Percentiles rank a stretch among this genome's conserved stretches.
Evolutionary conservation across 1,284 basidiomycete species (phyloP).

Genomic region (Mixia osmundae): DNA sequence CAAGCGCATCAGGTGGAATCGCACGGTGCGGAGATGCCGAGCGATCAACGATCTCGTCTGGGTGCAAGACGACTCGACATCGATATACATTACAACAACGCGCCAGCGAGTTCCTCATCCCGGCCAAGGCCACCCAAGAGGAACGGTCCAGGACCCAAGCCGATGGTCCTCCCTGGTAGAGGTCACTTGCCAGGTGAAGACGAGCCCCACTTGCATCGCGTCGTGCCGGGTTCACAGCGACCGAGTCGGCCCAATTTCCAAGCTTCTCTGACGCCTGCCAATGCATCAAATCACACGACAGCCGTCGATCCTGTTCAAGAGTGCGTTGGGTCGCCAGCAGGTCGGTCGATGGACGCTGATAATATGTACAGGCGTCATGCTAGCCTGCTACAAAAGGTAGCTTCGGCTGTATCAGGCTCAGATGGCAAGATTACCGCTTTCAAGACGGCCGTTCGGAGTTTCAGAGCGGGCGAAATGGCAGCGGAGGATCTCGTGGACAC

Average conservation of each 20-base stretch:
- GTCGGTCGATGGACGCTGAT: background rate
- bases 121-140: too few species aligned
- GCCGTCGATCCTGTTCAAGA: constrained; percentile 3
- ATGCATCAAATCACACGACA: constrained; percentile 1
- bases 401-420: constrained; percentile 42
- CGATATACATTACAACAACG: constrained; percentile 43
- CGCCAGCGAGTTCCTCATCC: too few species aligned
- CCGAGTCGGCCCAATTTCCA: background rate
- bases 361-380: constrained; percentile 36
- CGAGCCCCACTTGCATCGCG: background rate
- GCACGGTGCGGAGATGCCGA: constrained; percentile 57
- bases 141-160: too few species aligned
- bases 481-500: constrained; percentile 69
- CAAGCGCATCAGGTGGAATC: constrained; percentile 75
- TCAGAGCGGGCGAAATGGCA: constrained; percentile 48
- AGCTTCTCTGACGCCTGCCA: background rate
- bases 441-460: constrained; percentile 55
- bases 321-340: background rate
- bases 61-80: constrained; percentile 55
- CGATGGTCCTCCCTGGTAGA: too few species aligned
- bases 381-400: constrained; percentile 42
- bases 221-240: background rate
- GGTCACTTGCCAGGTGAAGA: background rate
- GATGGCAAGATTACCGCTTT: constrained; percentile 48
- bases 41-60: constrained; percentile 37